Evolutionary conservation across 148 eudicot genomes (phyloP), one percentile per base, ranked within the genome.

Genomic region (Tetragonia tetragonoides): DNA sequence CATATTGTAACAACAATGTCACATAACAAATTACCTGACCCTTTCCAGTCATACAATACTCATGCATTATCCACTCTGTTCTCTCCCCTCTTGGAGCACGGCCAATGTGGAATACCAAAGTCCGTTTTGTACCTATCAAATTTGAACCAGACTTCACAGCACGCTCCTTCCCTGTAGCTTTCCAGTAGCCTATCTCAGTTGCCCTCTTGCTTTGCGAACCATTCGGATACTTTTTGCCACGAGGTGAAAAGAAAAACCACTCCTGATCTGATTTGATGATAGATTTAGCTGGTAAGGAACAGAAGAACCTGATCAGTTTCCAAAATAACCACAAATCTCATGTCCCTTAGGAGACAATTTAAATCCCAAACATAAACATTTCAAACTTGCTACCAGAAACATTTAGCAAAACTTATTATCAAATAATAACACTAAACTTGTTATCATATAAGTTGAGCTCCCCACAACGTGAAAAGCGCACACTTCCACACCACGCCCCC

Each of bases 41-140:
- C 69, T 73, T 85, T 66, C 84, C 96, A 41, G 68, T 47, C 85
- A 88, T 87, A 65, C 89, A 89, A 72, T 88, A 91, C 81, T 92
- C 99, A 16, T 92, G 97, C 94, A 95, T 95, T 44, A 92, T 88
- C 99, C 99, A 95, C 81, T 91, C 94, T 8, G 99, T 95, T 56
- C 99, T 87, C 80, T 91, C 90, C 23, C 99, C 97, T 84, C 84
- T 92, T 0, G 99, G 97, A 21, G 97, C 97, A 44, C 94, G 97
- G 39, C 97, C 97, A 9, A 70, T 86, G 85, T 95, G 97, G 75
- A 95, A 95, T 23, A 95, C 99, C 64, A 95, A 81, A 21, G 96
- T 95, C 78, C 97, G 87, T 79, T 92, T 95, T 10, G 94, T 88
- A 42, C 99, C 99, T 68, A 95, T 87, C 10, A 80, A 6, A 61